Evolutionary conservation across 2,329 filamentous ascomycete genomes (phyloP).

Genomic region (Penicillium sp.): DNA sequence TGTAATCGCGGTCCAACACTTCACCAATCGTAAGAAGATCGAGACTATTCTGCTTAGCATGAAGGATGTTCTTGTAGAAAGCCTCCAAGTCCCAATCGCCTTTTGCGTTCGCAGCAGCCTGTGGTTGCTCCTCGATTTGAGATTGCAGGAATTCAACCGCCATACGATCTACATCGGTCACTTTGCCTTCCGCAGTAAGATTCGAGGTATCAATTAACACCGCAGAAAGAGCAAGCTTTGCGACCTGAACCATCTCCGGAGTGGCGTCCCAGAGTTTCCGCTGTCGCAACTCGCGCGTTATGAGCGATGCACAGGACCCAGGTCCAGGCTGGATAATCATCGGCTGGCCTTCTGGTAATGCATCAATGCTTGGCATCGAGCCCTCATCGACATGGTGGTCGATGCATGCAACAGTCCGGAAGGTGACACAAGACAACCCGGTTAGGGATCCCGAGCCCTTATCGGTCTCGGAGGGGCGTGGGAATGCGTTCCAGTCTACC

Average conservation of each 20-base stretch:
- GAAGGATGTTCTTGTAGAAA: slow-evolving; percentile 52
- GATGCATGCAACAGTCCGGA: slow-evolving; percentile 53
- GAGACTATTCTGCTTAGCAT: slow-evolving; percentile 55
- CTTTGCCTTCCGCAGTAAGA: slow-evolving; percentile 43
- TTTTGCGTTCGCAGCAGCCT: slow-evolving; percentile 1
- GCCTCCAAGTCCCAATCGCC: slow-evolving; percentile 44
- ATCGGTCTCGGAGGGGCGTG: slow-evolving; percentile 43
- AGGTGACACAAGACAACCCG: slow-evolving; percentile 40
- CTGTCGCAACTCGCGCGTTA: slow-evolving; percentile 51
- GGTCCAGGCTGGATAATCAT: slow-evolving; percentile 52
- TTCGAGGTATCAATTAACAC: slow-evolving; percentile 47
- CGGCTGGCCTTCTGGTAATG: slow-evolving; percentile 42
- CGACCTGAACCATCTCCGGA: slow-evolving; percentile 29
- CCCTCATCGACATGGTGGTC: slow-evolving; percentile 63
- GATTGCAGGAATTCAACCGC: slow-evolving; percentile 51
- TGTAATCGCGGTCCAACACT: slow-evolving; percentile 62
- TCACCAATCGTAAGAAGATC: slow-evolving; percentile 53
- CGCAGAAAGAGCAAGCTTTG: slow-evolving; percentile 40
- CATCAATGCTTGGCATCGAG: slow-evolving; percentile 42
- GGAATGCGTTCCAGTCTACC: slow-evolving; percentile 47
- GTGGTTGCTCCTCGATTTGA: slow-evolving; percentile 39
- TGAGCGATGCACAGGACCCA: slow-evolving; percentile 59
- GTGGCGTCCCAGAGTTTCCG: slow-evolving; percentile 36
- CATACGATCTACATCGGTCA: slow-evolving; percentile 49
- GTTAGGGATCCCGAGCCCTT: slow-evolving; percentile 48